Evolutionary conservation across 139 green algal genomes (phyloP).

Genomic region (Chlorella vulgaris): DNA sequence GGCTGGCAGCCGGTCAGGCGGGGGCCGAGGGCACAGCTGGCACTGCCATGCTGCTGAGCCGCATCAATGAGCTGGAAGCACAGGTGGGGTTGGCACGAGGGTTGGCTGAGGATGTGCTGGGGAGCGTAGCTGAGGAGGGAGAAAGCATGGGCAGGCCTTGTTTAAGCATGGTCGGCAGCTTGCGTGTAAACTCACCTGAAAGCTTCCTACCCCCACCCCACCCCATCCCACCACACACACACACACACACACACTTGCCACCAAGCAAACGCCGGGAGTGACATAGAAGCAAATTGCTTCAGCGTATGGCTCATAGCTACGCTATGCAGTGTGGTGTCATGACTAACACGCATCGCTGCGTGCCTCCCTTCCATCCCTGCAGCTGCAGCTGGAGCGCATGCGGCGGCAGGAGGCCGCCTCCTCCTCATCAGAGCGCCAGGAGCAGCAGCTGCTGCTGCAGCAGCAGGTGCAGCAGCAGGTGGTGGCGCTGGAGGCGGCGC

Average conservation of each 20-base stretch:
- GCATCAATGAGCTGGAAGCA: slow-evolving; percentile 19
- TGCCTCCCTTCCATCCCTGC: neutral
- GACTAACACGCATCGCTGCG: neutral
- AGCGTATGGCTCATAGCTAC: too few species aligned
- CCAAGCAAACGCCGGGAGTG: too few species aligned
- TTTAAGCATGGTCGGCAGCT: too few species aligned
- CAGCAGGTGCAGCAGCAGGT: neutral
- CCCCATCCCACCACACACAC: too few species aligned
- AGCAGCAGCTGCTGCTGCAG: neutral
- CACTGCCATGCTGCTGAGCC: neutral
- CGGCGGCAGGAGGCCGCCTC: neutral
- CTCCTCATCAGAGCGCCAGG: neutral
- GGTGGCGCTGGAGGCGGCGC: neutral
- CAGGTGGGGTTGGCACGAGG: neutral
- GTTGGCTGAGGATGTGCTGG: too few species aligned
- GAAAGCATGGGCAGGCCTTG: too few species aligned
- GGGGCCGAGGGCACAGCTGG: neutral
- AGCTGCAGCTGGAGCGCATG: slow-evolving; percentile 25
- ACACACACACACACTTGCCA: too few species aligned
- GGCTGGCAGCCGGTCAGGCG: neutral
- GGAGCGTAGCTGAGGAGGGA: too few species aligned
- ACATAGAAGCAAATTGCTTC: too few species aligned
- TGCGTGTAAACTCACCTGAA: too few species aligned
- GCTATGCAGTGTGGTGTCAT: too few species aligned
- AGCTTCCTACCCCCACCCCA: too few species aligned